phyloP scores from a whole-genome alignment of 176 grass and related monocot genomes.

The Carex littledalei region DNA sequence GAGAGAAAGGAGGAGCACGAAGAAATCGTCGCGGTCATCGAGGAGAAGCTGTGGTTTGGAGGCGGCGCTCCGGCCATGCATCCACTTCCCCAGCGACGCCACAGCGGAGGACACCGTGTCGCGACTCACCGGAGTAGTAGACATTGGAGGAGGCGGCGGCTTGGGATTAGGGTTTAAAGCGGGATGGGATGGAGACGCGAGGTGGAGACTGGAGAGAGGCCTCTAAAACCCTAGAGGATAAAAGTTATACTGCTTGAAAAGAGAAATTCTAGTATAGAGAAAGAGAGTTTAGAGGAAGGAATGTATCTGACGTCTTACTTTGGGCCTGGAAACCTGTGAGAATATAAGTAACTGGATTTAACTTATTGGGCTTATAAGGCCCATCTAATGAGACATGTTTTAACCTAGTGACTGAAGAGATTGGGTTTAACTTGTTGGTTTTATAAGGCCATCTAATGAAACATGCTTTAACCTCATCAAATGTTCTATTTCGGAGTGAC shows the following conservation, averaged over 20 bases:
- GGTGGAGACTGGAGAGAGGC: background rate
- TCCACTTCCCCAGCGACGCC: slow-evolving; percentile 7
- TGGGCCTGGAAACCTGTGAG: background rate
- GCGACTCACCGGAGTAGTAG: background rate
- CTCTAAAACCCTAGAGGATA: background rate
- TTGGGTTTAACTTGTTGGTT: too few relatives aligned
- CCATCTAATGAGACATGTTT: background rate
- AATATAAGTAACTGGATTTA: background rate
- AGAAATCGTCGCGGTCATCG: slow-evolving; percentile 19
- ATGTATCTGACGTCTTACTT: background rate
- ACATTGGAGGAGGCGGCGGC: background rate
- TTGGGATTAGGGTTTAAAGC: background rate
- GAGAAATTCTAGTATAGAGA: too few relatives aligned
- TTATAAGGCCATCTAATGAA: background rate
- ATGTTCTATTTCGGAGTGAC: background rate
- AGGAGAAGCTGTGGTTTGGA: slow-evolving; percentile 16
- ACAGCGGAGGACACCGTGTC: slow-evolving; percentile 6
- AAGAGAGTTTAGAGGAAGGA: background rate
- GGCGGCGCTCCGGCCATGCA: background rate
- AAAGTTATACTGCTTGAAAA: background rate
- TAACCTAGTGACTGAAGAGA: background rate
- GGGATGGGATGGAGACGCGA: background rate
- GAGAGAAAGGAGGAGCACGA: slow-evolving; percentile 16
- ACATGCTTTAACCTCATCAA: background rate
- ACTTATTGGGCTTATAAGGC: background rate